A percentile compares a stretch with the other conserved stretches of the same genome.
phyloP scores from a whole-genome alignment of 1,284 basidiomycete genomes.

The Phlebopus sp. region DNA sequence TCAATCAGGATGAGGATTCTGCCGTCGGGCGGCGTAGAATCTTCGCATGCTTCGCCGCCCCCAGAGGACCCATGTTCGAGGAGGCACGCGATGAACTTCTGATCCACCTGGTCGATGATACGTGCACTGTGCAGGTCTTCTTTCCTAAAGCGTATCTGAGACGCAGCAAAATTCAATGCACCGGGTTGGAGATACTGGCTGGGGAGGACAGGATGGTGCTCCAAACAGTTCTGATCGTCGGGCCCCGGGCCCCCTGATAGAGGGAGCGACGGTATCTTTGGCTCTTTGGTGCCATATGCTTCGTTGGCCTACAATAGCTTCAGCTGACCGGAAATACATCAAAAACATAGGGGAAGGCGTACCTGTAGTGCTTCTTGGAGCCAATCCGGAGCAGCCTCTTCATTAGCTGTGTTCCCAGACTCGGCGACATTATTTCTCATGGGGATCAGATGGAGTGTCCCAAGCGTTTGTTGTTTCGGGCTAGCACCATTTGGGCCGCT shows the following conservation, averaged over 20 bases:
- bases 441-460: slow-evolving; percentile 5
- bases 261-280: slow-evolving; percentile 43
- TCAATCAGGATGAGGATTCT: slow-evolving; percentile 77
- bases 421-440: slow-evolving; percentile 2
- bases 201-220: slow-evolving; percentile 6
- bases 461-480: slow-evolving; percentile 17
- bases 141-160: slow-evolving; percentile 44
- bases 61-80: slow-evolving; percentile 23
- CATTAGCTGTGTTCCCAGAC: slow-evolving; percentile 1
- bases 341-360: slow-evolving; percentile 16
- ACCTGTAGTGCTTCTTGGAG: slow-evolving; percentile 50
- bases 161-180: slow-evolving; percentile 13
- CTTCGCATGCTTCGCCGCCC: slow-evolving; percentile 9
- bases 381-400: slow-evolving; percentile 45
- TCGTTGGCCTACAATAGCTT: slow-evolving; percentile 45
- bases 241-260: slow-evolving; percentile 20
- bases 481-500: slow-evolving; percentile 10
- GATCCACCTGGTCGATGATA: slow-evolving; percentile 82
- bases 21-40: slow-evolving; percentile 6
- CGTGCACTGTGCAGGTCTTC: slow-evolving; percentile 51
- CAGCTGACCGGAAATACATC: slow-evolving; percentile 3
- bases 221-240: slow-evolving; percentile 11
- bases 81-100: slow-evolving; percentile 83
- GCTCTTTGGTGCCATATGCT: slow-evolving; percentile 44
- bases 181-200: slow-evolving; percentile 11